Base-by-base conservation (phyloP, 1,139 yeast species). In the Yamadazyma triangularis region DNA sequence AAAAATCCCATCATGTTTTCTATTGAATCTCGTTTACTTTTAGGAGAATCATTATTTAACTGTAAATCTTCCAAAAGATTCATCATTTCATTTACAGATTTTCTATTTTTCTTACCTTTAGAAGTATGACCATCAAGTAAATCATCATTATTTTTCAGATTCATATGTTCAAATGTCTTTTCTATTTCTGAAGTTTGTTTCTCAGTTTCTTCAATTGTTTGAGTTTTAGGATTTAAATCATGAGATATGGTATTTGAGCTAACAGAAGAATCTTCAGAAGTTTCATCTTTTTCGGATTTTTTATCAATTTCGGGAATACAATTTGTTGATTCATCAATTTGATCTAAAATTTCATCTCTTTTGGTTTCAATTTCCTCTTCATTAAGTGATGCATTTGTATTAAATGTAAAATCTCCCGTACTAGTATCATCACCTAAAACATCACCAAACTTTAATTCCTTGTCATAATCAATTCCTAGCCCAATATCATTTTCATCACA, bases 21-120 rank as follows among this genome's bases (percentile, higher is more conserved):
- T 13, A 44, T 42, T 3, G 47, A 42, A 18, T 38, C 39, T 19
- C 45, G 28, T 29, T 44, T 44, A 26, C 32, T 33, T 25, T 42
- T 41, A 1, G 35, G 26, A 16, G 28, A 23, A 15, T 35, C 43
- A 18, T 38, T 39, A 24, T 33, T 37, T 7, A 39, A 31, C 30
- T 44, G 45, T 12, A 52, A 35, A 20, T 37, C 42, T 8, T 51
- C 50, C 21, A 57, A 40, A 2, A 48, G 35, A 12, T 37, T 38
- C 58, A 56, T 52, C 55, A 56, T 50, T 21, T 53, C 53, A 26
- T 45, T 42, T 9, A 56, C 45, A 1, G 60, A 54, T 24, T 48
- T 41, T 20, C 63, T 40, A 25, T 48, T 50, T 15, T 40, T 43
- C n/a, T 30, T 33, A 8, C 27, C 28, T 7, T 28, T 12, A 3